Evolutionary conservation across 202 grass and related monocot species (phyloP), one percentile per base, ranked within the genome.

Genomic region (Dendrocalamus latiflorus): DNA sequence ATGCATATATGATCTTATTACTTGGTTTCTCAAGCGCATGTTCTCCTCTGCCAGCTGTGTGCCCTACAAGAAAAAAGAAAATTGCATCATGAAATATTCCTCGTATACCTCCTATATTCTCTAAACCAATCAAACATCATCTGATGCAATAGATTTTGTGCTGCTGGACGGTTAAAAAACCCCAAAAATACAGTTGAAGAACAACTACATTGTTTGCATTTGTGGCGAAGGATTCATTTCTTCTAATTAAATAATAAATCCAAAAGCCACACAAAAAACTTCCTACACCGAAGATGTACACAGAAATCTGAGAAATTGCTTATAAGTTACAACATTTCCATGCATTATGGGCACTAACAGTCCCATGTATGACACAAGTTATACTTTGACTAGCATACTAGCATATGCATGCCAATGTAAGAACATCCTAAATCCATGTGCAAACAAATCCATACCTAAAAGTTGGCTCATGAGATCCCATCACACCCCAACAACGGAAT

Each of bases 21-120:
- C 94, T 65, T 88, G 81, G 58, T 89, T 68, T 88, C 66, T 88
- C 53, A 97, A 87, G 57, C 74, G 79, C 30, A 17, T 50, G 43
- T 97, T 97, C 74, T 94, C 90, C 51, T 93, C 84, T 76, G 75
- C 85, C 28, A 97, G 73, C 55, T 81, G 59, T 62, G 76, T 61
- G 15, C 90, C 90, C 94, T 97, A 78, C 70, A 85, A 14, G 26
- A 85, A 67, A 44, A 44, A 73, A 45, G 38, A 56, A 68, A 86
- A 78, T 77, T 76, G 7, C 17, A 48, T 76, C 9, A 71, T 63
- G 20, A 36, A 28, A 39, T 70, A 0, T 43, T 45, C 34, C 21
- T 22, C 50, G 48, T 34, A 67, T 14, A 45, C 4, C 48, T 71
- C 6, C 26, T 68, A 13, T 38, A 49, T 65, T 55, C 6, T 75